phyloP scores from a whole-genome alignment of 306 rosid genomes.

The Ceratonia siliqua region DNA sequence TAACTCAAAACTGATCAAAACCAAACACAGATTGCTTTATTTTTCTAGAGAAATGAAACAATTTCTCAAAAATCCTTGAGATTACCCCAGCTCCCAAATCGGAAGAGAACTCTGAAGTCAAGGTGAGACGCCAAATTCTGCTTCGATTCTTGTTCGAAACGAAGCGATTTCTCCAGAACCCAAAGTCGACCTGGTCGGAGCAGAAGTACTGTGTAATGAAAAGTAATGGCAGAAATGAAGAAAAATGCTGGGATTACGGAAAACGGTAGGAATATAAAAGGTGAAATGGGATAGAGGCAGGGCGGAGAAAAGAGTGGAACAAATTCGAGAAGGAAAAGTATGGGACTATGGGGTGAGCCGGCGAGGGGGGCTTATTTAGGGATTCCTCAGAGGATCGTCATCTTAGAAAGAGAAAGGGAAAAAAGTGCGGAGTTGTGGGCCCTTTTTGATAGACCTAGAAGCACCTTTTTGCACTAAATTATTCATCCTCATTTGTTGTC shows the following conservation, averaged over 20 bases:
- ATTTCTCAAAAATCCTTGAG: background rate
- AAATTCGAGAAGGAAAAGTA: conserved; percentile 14
- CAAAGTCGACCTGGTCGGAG: conserved; percentile 13
- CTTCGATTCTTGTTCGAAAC: background rate
- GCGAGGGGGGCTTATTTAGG: conserved; percentile 33
- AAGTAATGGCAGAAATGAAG: conserved; percentile 27
- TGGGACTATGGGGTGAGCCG: no score
- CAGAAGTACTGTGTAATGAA: conserved; percentile 13
- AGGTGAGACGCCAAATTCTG: background rate
- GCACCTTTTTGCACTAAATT: background rate
- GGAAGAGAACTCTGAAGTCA: background rate
- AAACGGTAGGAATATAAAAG: background rate
- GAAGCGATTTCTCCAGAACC: background rate
- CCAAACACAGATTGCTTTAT: background rate
- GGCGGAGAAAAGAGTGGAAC: conserved; percentile 5
- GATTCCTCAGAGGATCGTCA: conserved; percentile 37
- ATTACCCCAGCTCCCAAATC: conserved; percentile 5
- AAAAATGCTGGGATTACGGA: conserved; percentile 32
- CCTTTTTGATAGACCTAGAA: conserved; percentile 41
- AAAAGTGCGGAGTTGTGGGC: conserved; percentile 54
- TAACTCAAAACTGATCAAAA: background rate
- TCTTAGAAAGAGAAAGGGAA: conserved; percentile 10
- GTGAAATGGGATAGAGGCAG: background rate
- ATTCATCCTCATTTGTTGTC: conserved; percentile 33
- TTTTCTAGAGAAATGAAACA: background rate